These are phyloP conservation scores for Coemansia sp. DNA, from an alignment of 192 early-diverging fungal genomes.

Conservation along the genomic window DNA sequence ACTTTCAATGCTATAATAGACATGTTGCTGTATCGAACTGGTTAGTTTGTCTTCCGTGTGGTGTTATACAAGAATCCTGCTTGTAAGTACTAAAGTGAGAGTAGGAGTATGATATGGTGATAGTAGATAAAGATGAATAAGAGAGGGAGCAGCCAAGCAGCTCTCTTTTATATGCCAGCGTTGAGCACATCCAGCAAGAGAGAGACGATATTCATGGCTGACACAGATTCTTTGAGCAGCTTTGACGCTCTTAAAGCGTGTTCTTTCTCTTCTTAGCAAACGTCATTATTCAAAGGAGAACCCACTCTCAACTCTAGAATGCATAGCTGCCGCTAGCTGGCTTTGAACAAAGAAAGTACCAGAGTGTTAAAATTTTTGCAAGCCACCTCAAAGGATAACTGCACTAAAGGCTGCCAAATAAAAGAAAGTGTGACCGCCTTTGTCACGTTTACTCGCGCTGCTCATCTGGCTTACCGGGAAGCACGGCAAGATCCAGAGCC, in stretches of 20 bases:
- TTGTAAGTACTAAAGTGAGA: neutral
- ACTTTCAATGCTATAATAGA: neutral
- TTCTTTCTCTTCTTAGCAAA: neutral
- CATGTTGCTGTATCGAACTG: neutral
- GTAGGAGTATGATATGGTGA: neutral
- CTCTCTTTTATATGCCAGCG: neutral
- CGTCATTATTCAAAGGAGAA: neutral
- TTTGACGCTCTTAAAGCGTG: neutral
- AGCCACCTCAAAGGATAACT: neutral
- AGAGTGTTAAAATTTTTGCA: neutral
- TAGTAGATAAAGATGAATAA: neutral
- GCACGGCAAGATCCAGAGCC: constrained; percentile 47
- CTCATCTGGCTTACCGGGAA: constrained; percentile 44
- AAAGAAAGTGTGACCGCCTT: neutral
- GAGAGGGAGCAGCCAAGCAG: neutral
- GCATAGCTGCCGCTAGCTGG: neutral
- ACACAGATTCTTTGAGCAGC: neutral
- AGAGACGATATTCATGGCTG: neutral
- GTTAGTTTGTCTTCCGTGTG: neutral
- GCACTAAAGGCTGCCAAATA: neutral
- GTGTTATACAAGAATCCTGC: neutral
- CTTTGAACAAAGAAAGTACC: neutral
- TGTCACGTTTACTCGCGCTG: constrained; percentile 22
- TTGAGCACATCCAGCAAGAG: neutral
- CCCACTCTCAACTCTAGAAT: neutral